Evolutionary conservation across 306 rosid species (phyloP), one percentile per base, ranked within the genome.

Genomic region (Medicago lupulina): DNA sequence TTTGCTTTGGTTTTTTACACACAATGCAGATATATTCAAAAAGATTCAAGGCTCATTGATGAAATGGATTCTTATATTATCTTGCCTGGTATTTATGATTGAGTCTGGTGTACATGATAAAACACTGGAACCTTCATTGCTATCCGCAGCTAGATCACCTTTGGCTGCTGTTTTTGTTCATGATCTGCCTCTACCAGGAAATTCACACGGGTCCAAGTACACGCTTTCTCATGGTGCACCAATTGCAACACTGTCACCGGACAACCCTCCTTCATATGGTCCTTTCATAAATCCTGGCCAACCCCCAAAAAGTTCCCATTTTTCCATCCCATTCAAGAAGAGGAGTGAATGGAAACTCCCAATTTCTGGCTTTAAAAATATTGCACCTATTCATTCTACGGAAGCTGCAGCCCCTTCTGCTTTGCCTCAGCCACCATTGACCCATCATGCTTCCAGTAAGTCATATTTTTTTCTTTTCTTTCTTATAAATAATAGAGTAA

Each of bases 381-480:
- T 84, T 50, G 84, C 97, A 40, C 98, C 98, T 41, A 39, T 79
- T 28, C 86, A 85, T 73, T 82, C 92, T 13, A 25, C 57, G 36
- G 76, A 82, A 77, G 96, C 89, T 49, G 81, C 86, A 46, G 76
- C 83, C 61, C 91, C 94, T 81, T 86, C 91, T 44, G 87, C 84
- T 46, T 76, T 91, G 85, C 77, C 90, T 74, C 90, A 93, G 81
- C 93, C 93, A 3, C 96, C 93, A 13, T 63, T 93, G 71, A 82
- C 97, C 69, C 97, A 95, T 71, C 53, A 82, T 65, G 81, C 47
- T 59, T 88, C 97, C 51, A 77, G 98, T 93, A 86, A 87, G 92
- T 83, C 54, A 44, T 18, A 50, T 17, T 55, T 75, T 67, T 21
- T n/a, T n/a, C n/a, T n/a, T n/a, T n/a, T n/a, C n/a, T n/a, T n/a